Percentiles rank a stretch among this genome's conserved stretches.
phyloP scores from a whole-genome alignment of 1,284 basidiomycete genomes.

The Ceratobasidium sp. region DNA sequence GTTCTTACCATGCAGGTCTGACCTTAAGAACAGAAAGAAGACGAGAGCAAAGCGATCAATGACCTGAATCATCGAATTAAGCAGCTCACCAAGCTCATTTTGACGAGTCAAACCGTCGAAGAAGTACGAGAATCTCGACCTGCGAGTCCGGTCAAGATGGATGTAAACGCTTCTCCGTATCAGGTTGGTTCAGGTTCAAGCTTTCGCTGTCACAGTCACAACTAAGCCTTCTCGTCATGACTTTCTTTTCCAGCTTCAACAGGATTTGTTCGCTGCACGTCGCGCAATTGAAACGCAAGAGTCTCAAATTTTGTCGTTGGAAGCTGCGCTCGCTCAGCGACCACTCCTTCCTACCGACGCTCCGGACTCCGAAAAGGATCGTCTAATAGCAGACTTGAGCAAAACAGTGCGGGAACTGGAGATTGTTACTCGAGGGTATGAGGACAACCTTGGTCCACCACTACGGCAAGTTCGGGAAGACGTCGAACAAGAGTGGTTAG shows the following conservation, averaged over 20 bases:
- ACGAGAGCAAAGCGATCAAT: constrained; percentile 78
- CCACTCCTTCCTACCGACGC: constrained; percentile 65
- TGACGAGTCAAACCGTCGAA: constrained; percentile 82
- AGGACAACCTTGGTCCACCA: constrained; percentile 74
- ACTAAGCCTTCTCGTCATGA: not conserved
- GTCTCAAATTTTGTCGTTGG: constrained; percentile 80
- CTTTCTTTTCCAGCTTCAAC: constrained; percentile 67
- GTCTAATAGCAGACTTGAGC: constrained; percentile 68
- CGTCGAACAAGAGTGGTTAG: constrained; percentile 79
- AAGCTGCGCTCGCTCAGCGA: constrained; percentile 70
- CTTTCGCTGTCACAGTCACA: not conserved
- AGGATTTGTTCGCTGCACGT: constrained; percentile 79
- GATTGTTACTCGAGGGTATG: constrained; percentile 71
- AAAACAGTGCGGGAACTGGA: constrained; percentile 75
- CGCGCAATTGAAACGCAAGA: constrained; percentile 77
- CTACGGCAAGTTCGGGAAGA: constrained; percentile 76
- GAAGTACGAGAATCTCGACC: constrained; percentile 72
- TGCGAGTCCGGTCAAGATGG: constrained; percentile 79
- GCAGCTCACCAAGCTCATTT: constrained; percentile 84
- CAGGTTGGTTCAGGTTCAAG: constrained; percentile 58
- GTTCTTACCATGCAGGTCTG: not conserved
- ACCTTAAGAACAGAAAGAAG: constrained; percentile 62
- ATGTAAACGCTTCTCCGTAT: constrained; percentile 85
- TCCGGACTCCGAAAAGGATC: constrained; percentile 73
- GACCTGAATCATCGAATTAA: constrained; percentile 82